Conservation (phyloP, 805 yeast species). For the Cyberlindnera japonica region DNA sequence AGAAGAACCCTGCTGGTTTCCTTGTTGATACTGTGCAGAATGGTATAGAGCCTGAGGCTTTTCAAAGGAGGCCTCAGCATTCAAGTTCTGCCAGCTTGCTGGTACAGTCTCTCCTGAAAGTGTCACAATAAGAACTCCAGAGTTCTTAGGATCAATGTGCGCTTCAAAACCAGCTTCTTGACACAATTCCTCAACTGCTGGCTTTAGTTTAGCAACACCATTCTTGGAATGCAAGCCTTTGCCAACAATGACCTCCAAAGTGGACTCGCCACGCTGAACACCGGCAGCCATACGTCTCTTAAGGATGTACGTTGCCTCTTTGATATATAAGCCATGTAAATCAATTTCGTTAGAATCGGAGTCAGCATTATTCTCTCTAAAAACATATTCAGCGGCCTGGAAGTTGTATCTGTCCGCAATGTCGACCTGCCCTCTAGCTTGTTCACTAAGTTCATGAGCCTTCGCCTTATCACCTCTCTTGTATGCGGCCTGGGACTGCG, state of each 20-base stretch:
- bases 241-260: constrained; percentile 82
- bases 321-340: constrained; percentile 85
- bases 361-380: constrained; percentile 83
- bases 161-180: constrained; percentile 56
- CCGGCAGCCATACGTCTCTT: constrained; percentile 71
- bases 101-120: constrained; percentile 48
- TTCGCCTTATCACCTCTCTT: constrained; percentile 64
- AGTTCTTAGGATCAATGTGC: constrained; percentile 63
- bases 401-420: constrained; percentile 68
- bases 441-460: constrained; percentile 71
- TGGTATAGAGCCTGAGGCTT: constrained; percentile 26
- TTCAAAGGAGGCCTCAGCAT: constrained; percentile 19
- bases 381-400: constrained; percentile 88
- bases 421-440: constrained; percentile 55
- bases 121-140: constrained; percentile 78
- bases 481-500: constrained; percentile 75
- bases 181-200: constrained; percentile 82
- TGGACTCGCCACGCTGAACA: constrained; percentile 51
- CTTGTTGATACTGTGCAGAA: constrained; percentile 20
- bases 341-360: constrained; percentile 86
- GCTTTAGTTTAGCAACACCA: constrained; percentile 84
- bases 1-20: constrained; percentile 14
- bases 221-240: constrained; percentile 82
- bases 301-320: constrained; percentile 79
- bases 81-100: constrained; percentile 27